Conservation (phyloP, 179 eudicot species). For the Sideroxylon spinosum region DNA sequence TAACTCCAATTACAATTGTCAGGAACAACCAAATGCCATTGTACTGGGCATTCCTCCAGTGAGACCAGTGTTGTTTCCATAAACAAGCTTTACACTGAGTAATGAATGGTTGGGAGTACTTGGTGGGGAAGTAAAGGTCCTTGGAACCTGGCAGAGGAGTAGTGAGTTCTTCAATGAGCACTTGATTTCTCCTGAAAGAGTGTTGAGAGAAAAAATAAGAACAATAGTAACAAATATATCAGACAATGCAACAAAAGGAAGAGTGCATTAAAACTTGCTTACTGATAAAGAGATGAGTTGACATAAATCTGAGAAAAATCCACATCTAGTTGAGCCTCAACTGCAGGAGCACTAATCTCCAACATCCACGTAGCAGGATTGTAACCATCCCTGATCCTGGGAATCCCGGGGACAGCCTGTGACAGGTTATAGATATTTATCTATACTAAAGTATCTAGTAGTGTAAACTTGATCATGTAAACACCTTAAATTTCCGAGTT, state of each 20-base stretch:
- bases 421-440: slow-evolving; percentile 1
- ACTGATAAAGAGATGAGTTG: slow-evolving; percentile 50
- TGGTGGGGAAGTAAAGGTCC: slow-evolving; percentile 52
- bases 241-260: not conserved
- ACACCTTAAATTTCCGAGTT: not conserved
- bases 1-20: slow-evolving; percentile 44
- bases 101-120: slow-evolving; percentile 49
- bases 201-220: not conserved
- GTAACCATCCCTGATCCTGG: slow-evolving; percentile 50
- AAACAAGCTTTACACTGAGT: slow-evolving; percentile 74
- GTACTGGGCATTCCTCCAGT: slow-evolving; percentile 68
- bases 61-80: slow-evolving; percentile 74
- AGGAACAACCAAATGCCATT: slow-evolving; percentile 48
- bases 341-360: slow-evolving; percentile 44
- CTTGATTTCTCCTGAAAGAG: slow-evolving; percentile 51
- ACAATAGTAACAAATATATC: not conserved
- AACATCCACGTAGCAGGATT: slow-evolving; percentile 87
- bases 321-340: slow-evolving; percentile 42
- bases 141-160: slow-evolving; percentile 42
- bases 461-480: not conserved
- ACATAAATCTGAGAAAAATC: slow-evolving; percentile 56
- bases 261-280: slow-evolving; percentile 15
- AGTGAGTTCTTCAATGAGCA: slow-evolving; percentile 50
- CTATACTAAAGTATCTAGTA: not conserved
- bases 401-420: slow-evolving; percentile 59